Evolutionary conservation across 139 green algal species (phyloP).

Genomic region (Micractinium sp.): DNA sequence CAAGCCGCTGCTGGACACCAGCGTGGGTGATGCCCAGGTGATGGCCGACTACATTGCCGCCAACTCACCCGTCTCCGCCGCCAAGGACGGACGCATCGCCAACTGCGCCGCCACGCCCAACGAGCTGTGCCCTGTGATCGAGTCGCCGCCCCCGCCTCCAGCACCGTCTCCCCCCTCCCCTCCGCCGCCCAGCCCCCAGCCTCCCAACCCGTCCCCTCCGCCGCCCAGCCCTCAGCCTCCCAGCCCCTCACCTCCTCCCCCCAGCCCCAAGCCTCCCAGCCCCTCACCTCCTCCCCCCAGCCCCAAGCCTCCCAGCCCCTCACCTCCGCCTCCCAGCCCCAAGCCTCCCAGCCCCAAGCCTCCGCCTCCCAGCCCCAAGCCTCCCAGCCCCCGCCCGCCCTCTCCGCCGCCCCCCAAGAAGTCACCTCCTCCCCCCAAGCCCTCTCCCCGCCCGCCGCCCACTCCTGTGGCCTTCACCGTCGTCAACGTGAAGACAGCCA

Average conservation of each 20-base stretch:
- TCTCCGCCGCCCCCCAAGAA: no score
- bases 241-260: neutral
- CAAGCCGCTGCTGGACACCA: neutral
- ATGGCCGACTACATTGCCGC: neutral
- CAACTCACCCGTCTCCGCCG: neutral
- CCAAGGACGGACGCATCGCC: constrained; percentile 13
- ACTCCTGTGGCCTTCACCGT: no score
- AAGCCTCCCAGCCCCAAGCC: no score
- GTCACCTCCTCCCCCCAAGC: neutral
- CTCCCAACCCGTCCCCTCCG: neutral
- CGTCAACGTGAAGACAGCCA: no score
- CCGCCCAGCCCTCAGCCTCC: neutral
- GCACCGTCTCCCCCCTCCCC: neutral
- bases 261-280: no score
- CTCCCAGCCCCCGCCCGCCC: no score
- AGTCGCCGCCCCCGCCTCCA: neutral
- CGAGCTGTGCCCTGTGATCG: neutral
- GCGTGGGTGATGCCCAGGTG: neutral
- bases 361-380: no score
- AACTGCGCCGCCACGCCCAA: neutral
- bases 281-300: neutral
- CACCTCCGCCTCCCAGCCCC: no score
- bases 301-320: no score
- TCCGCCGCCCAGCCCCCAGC: neutral
- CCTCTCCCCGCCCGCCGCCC: neutral